Evolutionary conservation across 202 grass and related monocot genomes (phyloP).

Genomic region (Eragrostis tef): DNA sequence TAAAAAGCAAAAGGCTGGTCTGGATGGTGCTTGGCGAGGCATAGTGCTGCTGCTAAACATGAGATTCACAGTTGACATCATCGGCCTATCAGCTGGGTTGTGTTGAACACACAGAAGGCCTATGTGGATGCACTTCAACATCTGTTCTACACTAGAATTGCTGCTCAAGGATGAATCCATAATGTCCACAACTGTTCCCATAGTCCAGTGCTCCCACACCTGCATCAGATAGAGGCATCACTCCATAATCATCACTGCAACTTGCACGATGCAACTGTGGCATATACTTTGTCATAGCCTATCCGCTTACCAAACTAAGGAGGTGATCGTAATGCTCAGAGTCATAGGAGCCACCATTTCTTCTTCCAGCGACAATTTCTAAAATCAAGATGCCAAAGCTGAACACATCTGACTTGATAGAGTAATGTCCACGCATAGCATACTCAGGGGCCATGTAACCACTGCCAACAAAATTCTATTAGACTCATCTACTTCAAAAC

Average conservation of each 20-base stretch:
- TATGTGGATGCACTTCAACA: slow-evolving; percentile 60
- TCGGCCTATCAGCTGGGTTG: slow-evolving; percentile 51
- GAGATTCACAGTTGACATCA: slow-evolving; percentile 54
- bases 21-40: slow-evolving; percentile 51
- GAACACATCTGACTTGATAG: slow-evolving; percentile 70
- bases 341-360: slow-evolving; percentile 50
- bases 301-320: too few species aligned
- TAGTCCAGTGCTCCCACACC: too few species aligned
- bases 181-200: too few species aligned
- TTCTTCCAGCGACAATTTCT: slow-evolving; percentile 69
- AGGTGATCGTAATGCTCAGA: neutral
- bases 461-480: slow-evolving; percentile 41
- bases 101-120: slow-evolving; percentile 50
- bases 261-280: too few species aligned
- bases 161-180: too few species aligned
- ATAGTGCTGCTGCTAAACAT: slow-evolving; percentile 62
- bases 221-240: slow-evolving; percentile 8
- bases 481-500: neutral
- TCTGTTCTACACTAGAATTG: slow-evolving; percentile 15
- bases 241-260: neutral
- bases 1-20: slow-evolving; percentile 54
- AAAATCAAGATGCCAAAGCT: slow-evolving; percentile 69
- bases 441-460: slow-evolving; percentile 75
- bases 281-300: too few species aligned
- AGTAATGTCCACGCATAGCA: slow-evolving; percentile 71